A percentile compares a stretch with the other conserved stretches of the same genome.
phyloP scores from a whole-genome alignment of 805 yeast genomes.

The Candida patagonica region DNA sequence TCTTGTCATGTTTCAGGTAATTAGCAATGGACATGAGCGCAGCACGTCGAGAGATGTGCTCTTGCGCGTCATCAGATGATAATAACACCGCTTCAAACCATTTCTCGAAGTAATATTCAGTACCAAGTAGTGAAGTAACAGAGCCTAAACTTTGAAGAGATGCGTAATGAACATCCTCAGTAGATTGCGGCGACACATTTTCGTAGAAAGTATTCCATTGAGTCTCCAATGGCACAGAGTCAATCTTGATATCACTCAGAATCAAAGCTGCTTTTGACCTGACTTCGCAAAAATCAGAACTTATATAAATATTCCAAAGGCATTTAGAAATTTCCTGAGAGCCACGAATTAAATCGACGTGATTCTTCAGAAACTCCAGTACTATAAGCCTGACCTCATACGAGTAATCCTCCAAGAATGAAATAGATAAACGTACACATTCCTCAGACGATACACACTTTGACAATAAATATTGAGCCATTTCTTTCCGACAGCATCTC shows the following conservation, averaged over 20 bases:
- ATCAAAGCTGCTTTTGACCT: constrained; percentile 17
- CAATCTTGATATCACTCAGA: no score
- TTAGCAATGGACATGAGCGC: constrained; percentile 37
- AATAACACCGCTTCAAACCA: constrained; percentile 26
- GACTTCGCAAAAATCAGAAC: constrained; percentile 19
- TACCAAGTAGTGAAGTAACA: constrained; percentile 21
- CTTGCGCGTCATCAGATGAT: constrained; percentile 35
- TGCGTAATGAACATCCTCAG: constrained; percentile 40
- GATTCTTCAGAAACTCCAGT: constrained; percentile 9
- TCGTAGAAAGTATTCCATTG: constrained; percentile 26
- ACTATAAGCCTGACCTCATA: constrained; percentile 19
- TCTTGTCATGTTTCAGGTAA: constrained; percentile 17
- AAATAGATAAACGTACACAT: not conserved
- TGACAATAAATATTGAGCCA: constrained; percentile 4
- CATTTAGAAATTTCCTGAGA: not conserved
- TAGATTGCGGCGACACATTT: constrained; percentile 25
- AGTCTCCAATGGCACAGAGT: no score
- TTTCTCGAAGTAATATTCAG: constrained; percentile 11
- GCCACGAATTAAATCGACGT: not conserved
- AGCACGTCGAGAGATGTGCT: constrained; percentile 38
- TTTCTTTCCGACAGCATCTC: constrained; percentile 9
- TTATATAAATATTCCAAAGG: constrained; percentile 16
- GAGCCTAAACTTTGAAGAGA: constrained; percentile 46
- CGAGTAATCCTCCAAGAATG: constrained; percentile 12
- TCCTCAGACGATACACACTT: not conserved